phyloP scores from a whole-genome alignment of 164 flowering plant species.

The Chloranthus sessilifolius region DNA sequence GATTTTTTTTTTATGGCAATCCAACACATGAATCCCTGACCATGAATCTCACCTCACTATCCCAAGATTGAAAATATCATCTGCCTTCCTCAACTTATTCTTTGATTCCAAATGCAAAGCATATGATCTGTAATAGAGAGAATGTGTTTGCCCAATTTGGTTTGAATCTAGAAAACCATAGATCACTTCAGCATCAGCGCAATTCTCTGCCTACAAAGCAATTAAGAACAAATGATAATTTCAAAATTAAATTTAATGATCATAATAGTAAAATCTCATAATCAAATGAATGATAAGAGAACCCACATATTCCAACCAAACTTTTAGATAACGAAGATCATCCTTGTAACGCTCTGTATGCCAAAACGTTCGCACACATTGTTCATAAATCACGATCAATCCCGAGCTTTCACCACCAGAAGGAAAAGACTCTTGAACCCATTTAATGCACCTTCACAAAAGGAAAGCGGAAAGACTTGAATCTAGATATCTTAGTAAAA shows the following conservation, averaged over 20 bases:
- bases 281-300: not conserved
- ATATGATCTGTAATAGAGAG: constrained; percentile 59
- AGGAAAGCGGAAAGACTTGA: not conserved
- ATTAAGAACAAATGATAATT: not conserved
- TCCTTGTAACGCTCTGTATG: constrained; percentile 68
- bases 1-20: too few relatives aligned
- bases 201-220: constrained; percentile 72
- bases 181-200: constrained; percentile 81
- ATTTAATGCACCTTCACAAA: constrained; percentile 74
- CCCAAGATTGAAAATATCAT: constrained; percentile 69
- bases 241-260: too few relatives aligned
- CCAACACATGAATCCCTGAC: too few relatives aligned
- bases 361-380: constrained; percentile 93
- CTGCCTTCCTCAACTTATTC: constrained; percentile 58
- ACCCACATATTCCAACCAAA: constrained; percentile 96
- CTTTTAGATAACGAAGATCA: constrained; percentile 85
- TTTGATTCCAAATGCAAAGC: constrained; percentile 79
- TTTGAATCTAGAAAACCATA: constrained; percentile 75
- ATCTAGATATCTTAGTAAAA: not conserved
- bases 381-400: constrained; percentile 75
- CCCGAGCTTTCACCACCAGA: constrained; percentile 90
- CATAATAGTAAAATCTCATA: not conserved
- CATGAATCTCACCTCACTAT: constrained; percentile 48
- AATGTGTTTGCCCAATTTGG: constrained; percentile 70
- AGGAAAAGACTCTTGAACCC: constrained; percentile 95